Percentiles rank a stretch among this genome's conserved stretches.
Evolutionary conservation across 2,329 filamentous ascomycete species (phyloP).

Genomic region (Trichoderma sp.): DNA sequence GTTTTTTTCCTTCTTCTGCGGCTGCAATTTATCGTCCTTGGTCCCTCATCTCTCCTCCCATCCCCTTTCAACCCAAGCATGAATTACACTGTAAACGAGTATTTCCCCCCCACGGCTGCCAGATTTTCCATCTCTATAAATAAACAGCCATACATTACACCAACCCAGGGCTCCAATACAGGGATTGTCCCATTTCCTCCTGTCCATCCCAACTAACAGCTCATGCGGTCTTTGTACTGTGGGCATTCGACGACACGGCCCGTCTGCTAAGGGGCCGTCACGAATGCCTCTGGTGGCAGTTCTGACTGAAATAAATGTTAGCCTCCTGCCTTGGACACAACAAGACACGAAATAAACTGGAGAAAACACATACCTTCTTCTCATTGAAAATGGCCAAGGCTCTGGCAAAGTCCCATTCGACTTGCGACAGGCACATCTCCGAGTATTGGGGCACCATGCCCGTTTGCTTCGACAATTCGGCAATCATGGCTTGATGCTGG

Average conservation of each 20-base stretch:
- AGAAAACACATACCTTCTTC: slow-evolving; percentile 61
- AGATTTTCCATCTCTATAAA: slow-evolving; percentile 17
- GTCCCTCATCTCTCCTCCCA: slow-evolving; percentile 4
- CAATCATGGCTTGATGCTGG: slow-evolving; percentile 68
- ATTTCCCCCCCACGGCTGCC: background rate
- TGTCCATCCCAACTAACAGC: slow-evolving; percentile 14
- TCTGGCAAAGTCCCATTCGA: slow-evolving; percentile 76
- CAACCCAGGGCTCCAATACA: slow-evolving; percentile 18
- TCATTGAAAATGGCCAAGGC: slow-evolving; percentile 75
- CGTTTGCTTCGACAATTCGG: slow-evolving; percentile 75
- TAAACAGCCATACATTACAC: slow-evolving; percentile 12
- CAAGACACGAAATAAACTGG: background rate
- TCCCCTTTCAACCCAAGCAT: slow-evolving; percentile 2
- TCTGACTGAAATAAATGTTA: slow-evolving; percentile 31
- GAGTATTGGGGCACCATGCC: slow-evolving; percentile 80
- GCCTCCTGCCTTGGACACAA: background rate
- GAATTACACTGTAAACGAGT: slow-evolving; percentile 14
- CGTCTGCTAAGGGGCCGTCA: slow-evolving; percentile 25
- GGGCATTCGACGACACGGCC: background rate
- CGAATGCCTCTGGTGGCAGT: slow-evolving; percentile 38
- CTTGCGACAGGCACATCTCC: slow-evolving; percentile 76
- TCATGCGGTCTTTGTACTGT: background rate
- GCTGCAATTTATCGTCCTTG: slow-evolving; percentile 5
- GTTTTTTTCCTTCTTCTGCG: background rate
- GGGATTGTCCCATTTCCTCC: slow-evolving; percentile 17